phyloP scores from a whole-genome alignment of 1,139 yeast species.

The Wickerhamomyces sp. region DNA sequence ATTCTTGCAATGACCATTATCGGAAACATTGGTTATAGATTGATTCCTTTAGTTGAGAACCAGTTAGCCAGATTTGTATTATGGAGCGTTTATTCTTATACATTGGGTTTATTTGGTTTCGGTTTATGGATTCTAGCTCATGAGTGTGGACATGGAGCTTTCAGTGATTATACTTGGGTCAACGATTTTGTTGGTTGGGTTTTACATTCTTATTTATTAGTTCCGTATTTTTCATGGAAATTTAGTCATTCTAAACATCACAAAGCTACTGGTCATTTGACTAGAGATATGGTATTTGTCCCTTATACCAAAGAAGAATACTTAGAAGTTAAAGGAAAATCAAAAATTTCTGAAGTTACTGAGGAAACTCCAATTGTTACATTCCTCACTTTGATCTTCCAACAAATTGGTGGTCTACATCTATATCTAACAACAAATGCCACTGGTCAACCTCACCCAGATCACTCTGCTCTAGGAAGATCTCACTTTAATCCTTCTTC shows the following conservation, averaged over 20 bases:
- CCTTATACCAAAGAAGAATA: constrained; percentile 50
- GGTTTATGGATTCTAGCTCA: constrained; percentile 64
- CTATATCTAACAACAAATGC: constrained; percentile 45
- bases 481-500: constrained; percentile 52
- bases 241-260: constrained; percentile 59
- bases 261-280: constrained; percentile 58
- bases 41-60: constrained; percentile 41
- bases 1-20: constrained; percentile 39
- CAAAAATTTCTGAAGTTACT: constrained; percentile 40
- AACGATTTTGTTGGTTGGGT: constrained; percentile 60
- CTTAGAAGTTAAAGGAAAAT: constrained; percentile 27
- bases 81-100: constrained; percentile 39
- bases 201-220: constrained; percentile 52
- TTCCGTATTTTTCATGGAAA: constrained; percentile 63
- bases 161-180: constrained; percentile 49
- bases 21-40: constrained; percentile 39
- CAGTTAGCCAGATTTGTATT: constrained; percentile 34
- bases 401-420: constrained; percentile 54
- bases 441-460: constrained; percentile 47
- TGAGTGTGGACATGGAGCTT: constrained; percentile 65
- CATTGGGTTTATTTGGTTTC: constrained; percentile 44
- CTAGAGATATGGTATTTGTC: constrained; percentile 59
- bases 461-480: constrained; percentile 28
- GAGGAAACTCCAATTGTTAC: constrained; percentile 54
- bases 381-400: constrained; percentile 39